Base-by-base conservation (phyloP, 768 basidiomycete genomes). In the Sporobolomyces roseus region DNA sequence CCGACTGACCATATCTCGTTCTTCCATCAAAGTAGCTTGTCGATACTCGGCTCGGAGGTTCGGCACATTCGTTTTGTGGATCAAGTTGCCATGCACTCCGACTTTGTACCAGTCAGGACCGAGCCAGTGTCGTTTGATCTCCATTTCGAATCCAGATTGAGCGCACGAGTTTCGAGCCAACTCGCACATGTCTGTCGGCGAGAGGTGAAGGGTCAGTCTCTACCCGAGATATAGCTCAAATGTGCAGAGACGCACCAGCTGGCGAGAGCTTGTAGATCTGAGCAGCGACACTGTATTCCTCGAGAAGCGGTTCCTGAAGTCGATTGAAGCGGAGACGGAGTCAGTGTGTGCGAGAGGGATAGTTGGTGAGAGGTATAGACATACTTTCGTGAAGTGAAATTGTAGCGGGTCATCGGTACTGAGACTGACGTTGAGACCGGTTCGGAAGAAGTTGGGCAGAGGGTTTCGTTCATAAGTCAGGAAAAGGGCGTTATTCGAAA, bases 31-130 rank as follows among this genome's bases (percentile, higher is more conserved):
- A 1, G 94, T 97, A 73, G 87, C 85, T 67, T 93, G 87, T n/a
- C 96, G 83, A 78, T 89, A 98, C n/a, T 85, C 86, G 45, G 98
- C 82, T 33, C 96, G 85, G 65, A 87, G 87, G 75, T 96, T 86
- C 2, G 96, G 96, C 8, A 99, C 93, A 74, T 99, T 98, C n/a
- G 96, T 98, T 91, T 96, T 97, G 78, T 96, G 83, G 66, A 98
- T 98, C 75, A 94, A 91, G 77, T 99, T 99, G 4, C 96, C 96
- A 9, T 86, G 86, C 1, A 90, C 87, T 25, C 96, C 96, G 4
- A 91, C 89, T 12, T 93, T 83, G 79, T 92, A 98, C 91, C 92
- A 99, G 63, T 88, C 81, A 72, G 89, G 85, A 1, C 96, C 96
- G 4, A 99, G 82, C 92, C 92, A 93, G 77, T 90, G 92, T 1